Conservation (phyloP, 1,284 basidiomycete species). For the Trametes pubescens region DNA sequence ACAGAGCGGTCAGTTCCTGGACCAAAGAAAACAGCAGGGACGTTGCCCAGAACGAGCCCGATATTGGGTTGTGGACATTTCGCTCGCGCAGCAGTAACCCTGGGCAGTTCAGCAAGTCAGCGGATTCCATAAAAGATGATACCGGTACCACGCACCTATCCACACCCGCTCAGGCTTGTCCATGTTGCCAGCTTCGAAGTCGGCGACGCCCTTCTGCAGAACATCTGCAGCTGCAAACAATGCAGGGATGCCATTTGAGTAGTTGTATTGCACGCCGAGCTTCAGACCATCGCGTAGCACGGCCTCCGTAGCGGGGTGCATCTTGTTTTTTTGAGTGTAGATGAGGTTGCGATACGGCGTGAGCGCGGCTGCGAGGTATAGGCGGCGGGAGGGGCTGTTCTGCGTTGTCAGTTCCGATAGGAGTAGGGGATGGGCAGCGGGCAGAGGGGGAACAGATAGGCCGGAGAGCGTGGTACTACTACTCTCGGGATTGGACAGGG, state of each 20-base stretch:
- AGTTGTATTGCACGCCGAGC: slow-evolving; percentile 83
- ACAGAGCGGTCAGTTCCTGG: slow-evolving; percentile 70
- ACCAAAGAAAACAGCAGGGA: slow-evolving; percentile 81
- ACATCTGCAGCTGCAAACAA: slow-evolving; percentile 68
- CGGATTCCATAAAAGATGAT: slow-evolving; percentile 2
- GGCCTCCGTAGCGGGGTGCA: slow-evolving; percentile 66
- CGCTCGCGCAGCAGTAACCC: slow-evolving; percentile 76
- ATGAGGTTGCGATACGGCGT: slow-evolving; percentile 69
- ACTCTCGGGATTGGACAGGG: slow-evolving; percentile 49
- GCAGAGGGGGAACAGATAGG: slow-evolving; percentile 38
- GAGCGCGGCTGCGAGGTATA: slow-evolving; percentile 79
- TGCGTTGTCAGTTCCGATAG: slow-evolving; percentile 49
- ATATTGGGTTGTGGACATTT: slow-evolving; percentile 67
- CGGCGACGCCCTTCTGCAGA: slow-evolving; percentile 48
- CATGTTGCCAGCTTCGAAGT: slow-evolving; percentile 41
- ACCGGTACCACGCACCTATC: slow-evolving; percentile 57
- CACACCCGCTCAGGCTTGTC: slow-evolving; percentile 56
- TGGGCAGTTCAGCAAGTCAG: slow-evolving; percentile 33
- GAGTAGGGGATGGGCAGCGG: slow-evolving; percentile 59
- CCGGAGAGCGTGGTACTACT: slow-evolving; percentile 24
- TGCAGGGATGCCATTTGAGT: slow-evolving; percentile 74
- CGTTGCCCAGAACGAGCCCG: slow-evolving; percentile 74
- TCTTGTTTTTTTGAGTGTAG: slow-evolving; percentile 73
- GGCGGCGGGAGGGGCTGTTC: slow-evolving; percentile 57
- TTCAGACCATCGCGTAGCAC: slow-evolving; percentile 86